Base-by-base conservation (phyloP, 2,329 filamentous ascomycete genomes). In the Stenocarpella maydis region DNA sequence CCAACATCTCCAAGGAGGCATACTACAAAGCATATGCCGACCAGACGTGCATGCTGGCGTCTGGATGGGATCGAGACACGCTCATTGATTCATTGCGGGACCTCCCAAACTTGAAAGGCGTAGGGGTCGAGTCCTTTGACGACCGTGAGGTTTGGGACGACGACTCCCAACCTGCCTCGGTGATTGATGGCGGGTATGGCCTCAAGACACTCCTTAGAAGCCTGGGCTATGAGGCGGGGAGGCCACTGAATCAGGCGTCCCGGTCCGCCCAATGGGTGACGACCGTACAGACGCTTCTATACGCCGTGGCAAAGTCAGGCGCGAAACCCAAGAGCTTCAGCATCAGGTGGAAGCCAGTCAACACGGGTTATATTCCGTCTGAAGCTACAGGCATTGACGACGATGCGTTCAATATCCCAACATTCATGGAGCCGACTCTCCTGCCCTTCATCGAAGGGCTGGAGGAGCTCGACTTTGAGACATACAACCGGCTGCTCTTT, bases 21-120 rank as follows among this genome's bases (percentile, higher is more conserved):
- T 41, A 26, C 41, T 21, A 28, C 21, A 43, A 58, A 12, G 65
- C 65, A 19, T 47, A 49, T n/a, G 43, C 52, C 28, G 65, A 67
- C 3, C 65, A 67, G 52, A 58, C 65, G 31, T 58, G 41, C 52
- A 58, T 67, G 21, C 1, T 67, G 21, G 52, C 41, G 8, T 58
- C 52, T 31, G 65, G 65, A 2, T 67, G 65, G 65, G 65, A 67
- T 26, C 52, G 65, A 28, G 65, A 67, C 26, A 58, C 54, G 7
- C 52, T 67, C 9, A 19, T 17, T 21, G 41, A 24, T 4, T 52
- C 65, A 1, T 7, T 67, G 4, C 28, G 34, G n/a, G 58, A 58
- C 3, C 41, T 67, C 1, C 65, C 65, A n/a, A 58, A 41, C 7
- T 41, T 67, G 41, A 58, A 37, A 9, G 41, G 28, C 28, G 54